These are phyloP conservation scores for Acanthamoeba culbertsoni DNA, from an alignment of 208 protist genomes.

Conservation along the genomic window DNA sequence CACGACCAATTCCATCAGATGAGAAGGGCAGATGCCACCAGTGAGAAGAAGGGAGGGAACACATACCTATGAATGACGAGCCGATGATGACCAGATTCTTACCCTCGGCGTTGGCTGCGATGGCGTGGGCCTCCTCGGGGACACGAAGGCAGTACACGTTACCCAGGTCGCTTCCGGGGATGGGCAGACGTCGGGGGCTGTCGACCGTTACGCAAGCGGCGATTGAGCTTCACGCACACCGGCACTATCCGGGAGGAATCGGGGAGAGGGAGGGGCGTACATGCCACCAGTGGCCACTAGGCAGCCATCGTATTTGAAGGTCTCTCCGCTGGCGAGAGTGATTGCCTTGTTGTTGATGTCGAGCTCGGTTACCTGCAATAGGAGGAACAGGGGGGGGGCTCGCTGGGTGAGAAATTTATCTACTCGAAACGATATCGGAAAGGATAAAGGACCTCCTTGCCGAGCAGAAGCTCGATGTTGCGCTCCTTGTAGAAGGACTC, in stretches of 20 bases:
- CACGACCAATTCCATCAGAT: too few species aligned
- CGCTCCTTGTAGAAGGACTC: slow-evolving; percentile 47
- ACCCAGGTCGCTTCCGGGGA: neutral
- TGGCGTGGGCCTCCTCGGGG: slow-evolving; percentile 25
- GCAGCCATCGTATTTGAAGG: slow-evolving; percentile 32
- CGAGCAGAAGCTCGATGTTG: slow-evolving; percentile 51
- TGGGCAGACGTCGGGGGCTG: neutral
- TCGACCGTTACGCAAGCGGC: neutral
- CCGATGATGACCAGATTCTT: slow-evolving; percentile 69
- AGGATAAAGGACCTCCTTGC: slow-evolving; percentile 23
- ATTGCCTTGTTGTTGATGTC: slow-evolving; percentile 44
- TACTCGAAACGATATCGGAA: too few species aligned
- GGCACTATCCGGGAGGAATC: neutral
- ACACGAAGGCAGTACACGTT: slow-evolving; percentile 53
- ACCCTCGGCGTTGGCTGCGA: neutral
- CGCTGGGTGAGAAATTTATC: too few species aligned
- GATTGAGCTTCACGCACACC: too few species aligned
- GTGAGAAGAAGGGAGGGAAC: neutral
- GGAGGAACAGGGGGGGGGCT: too few species aligned
- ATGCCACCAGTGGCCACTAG: slow-evolving; percentile 58
- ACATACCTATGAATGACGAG: slow-evolving; percentile 64
- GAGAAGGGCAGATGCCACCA: too few species aligned
- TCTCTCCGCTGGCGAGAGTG: neutral
- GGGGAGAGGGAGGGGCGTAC: neutral
- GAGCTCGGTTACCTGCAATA: slow-evolving; percentile 63